Base-by-base conservation (phyloP, 192 early-diverging fungal genomes). In the Allomyces macrogynus region DNA sequence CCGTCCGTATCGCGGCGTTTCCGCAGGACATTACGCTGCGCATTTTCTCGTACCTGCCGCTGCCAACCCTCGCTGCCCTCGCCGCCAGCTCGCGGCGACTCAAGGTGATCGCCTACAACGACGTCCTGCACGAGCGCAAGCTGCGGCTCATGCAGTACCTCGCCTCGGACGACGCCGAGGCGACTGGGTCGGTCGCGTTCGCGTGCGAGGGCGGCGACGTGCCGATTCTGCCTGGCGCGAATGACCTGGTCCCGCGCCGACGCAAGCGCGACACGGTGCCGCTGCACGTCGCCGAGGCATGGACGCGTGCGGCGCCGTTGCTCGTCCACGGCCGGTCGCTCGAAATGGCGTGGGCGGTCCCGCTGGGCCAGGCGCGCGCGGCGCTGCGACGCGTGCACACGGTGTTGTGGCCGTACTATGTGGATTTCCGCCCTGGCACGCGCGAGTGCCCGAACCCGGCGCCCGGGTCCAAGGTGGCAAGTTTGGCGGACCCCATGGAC, bases 71-170 rank as follows among this genome's bases (percentile, higher is more conserved):
- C n/a, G 71, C 80, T 1, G 74, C 71, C 40, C 72, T 75, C 44
- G 87, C 89, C 3, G 67, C 76, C 65, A 76, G 74, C 23, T 86
- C 82, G 27, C 77, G 89, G 24, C 78, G 87, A 0, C 81, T 86
- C 69, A 91, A 91, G 69, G 84, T 91, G 49, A 75, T 91, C 32
- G 80, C 74, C 14, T 89, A 89, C 73, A 80, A 81, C 27, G 86
- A 91, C 68, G 84, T 82, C 40, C 81, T 91, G 64, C 89, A 84
- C 77, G 79, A 84, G 54, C 74, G 69, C 9, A 88, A 87, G 68
- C 71, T 91, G 20, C 65, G 69, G 40, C 67, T 66, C 10, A 64
- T 40, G 32, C 32, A 40, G 32, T 40, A 40, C 32, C 32, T 40
- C 32, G 32, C 32, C 32, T 7, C 32, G 4, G 32, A 40, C 32